Evolutionary conservation across 345 rosid species (phyloP), one percentile per base, ranked within the genome.

Genomic region (Citrus maxima): DNA sequence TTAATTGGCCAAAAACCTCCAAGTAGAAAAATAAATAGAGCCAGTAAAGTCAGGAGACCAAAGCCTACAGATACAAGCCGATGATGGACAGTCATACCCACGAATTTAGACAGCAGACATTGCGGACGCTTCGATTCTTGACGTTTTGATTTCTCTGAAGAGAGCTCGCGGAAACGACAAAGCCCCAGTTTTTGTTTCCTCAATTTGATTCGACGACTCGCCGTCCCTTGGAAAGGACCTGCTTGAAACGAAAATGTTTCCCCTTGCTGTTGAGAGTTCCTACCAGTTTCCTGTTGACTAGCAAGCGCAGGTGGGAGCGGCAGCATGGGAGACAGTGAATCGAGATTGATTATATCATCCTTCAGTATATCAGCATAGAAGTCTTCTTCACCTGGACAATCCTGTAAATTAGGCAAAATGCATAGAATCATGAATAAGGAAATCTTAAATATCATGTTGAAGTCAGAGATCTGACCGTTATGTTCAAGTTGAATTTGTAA

Each of bases 311-410:
- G 80, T 51, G n/a, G 75, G 18, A 25, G 22, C 10, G 54, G 63
- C 7, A 74, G 76, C 51, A 42, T 8, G 7, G 68, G 30, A 49
- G 72, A 67, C 28, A 79, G 28, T 79, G 61, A 38, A 82, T 93
- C 97, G 1, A 95, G 91, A 21, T 86, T 81, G 84, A 92, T 85
- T 77, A 93, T 93, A 70, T 93, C 99, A 65, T 93, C 96, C 7
- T 93, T 91, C 42, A 93, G 72, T 80, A 93, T 92, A 68, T 93
- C 98, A 7, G 96, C 94, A 56, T 78, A 95, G 54, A 81, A 88
- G 72, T 93, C 94, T 0, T 87, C 91, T 28, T 89, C 93, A 1
- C 73, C 83, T 12, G 78, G 86, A 1, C 66, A 70, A 72, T 86
- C 95, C 92, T 87, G 84, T 21, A 80, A 64, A 77, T 38, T 32